Percentiles rank a stretch among this genome's conserved stretches.
phyloP scores from a whole-genome alignment of 192 early-diverging fungal species.

The Mortierella hygrophila region DNA sequence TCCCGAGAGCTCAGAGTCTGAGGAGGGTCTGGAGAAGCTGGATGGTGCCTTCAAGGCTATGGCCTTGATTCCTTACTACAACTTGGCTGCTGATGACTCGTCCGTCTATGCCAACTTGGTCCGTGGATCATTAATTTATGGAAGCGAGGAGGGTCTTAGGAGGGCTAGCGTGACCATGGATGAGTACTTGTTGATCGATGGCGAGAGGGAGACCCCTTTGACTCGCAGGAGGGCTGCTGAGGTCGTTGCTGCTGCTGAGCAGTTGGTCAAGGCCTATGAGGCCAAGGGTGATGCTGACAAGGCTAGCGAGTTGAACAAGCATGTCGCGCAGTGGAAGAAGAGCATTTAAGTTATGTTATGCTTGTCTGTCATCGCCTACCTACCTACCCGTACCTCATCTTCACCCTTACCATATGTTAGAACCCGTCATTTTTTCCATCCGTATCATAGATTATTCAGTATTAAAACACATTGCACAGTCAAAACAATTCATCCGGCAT shows the following conservation, averaged over 20 bases:
- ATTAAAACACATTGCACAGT: background rate
- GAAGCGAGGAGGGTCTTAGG: slow-evolving; percentile 43
- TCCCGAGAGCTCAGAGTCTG: slow-evolving; percentile 4
- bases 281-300: slow-evolving; percentile 32
- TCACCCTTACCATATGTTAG: background rate
- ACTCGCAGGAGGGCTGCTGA: slow-evolving; percentile 41
- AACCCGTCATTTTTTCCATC: slow-evolving; percentile 1
- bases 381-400: background rate
- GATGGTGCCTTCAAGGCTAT: slow-evolving; percentile 50
- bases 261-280: slow-evolving; percentile 29
- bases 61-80: slow-evolving; percentile 54
- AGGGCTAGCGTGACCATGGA: slow-evolving; percentile 51
- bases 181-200: slow-evolving; percentile 47
- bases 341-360: slow-evolving; percentile 12
- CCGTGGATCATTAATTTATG: slow-evolving; percentile 41
- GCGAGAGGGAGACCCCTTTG: slow-evolving; percentile 44
- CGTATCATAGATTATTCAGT: background rate
- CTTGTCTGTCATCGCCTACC: background rate
- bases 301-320: slow-evolving; percentile 25
- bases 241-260: slow-evolving; percentile 35
- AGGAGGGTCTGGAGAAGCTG: slow-evolving; percentile 35
- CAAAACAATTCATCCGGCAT: background rate
- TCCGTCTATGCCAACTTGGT: slow-evolving; percentile 41
- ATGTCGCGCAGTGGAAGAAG: slow-evolving; percentile 37
- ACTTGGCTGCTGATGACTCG: slow-evolving; percentile 44